Base-by-base conservation (phyloP, 2,329 filamentous ascomycete species). In the Aureobasidium sp. region DNA sequence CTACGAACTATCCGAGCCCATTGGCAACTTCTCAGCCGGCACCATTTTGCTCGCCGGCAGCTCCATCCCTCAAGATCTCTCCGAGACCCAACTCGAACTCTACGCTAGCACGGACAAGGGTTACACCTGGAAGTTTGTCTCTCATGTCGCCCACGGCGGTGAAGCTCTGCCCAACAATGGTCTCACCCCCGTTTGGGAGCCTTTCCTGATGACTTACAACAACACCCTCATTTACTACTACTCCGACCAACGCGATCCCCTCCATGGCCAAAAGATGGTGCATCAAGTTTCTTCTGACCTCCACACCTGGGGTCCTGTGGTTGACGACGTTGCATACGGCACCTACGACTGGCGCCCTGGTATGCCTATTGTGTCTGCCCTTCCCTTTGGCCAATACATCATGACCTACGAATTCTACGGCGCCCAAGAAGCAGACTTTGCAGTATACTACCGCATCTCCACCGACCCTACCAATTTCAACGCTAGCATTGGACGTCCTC, bases 111-210 rank as follows among this genome's bases (percentile, higher is more conserved):
- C 70, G 8, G 85, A 90, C 68, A 74, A 76, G 48, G 87, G 86
- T 7, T 58, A 73, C 39, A 85, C 81, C 1, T 90, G 87, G 87
- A 74, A 81, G 34, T 90, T 89, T 65, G 81, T 89, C 58, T 85
- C 82, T 62, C 80, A 84, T 65, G 82, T 90, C 49, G 86, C 86
- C 1, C 74, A 76, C 2, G 87, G 87, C 37, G 85, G 85, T n/a
- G 78, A 78, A 49, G 85, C 85, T 2, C 67, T 76, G 0, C 82
- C 86, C 3, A 79, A 83, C 68, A 88, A 90, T 67, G 86, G 84
- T 1, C 70, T 84, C 39, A 86, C 85, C 0, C 85, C 86, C 0
- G 83, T 90, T 21, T 90, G 87, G 87, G 88, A 90, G 71, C 87
- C 87, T 0, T 89, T 87, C 71, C 73, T 90, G 45, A 79, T 80